These are phyloP conservation scores for Diaporthe sp. DNA, from an alignment of 2,329 filamentous ascomycete genomes.

Conservation along the genomic window DNA sequence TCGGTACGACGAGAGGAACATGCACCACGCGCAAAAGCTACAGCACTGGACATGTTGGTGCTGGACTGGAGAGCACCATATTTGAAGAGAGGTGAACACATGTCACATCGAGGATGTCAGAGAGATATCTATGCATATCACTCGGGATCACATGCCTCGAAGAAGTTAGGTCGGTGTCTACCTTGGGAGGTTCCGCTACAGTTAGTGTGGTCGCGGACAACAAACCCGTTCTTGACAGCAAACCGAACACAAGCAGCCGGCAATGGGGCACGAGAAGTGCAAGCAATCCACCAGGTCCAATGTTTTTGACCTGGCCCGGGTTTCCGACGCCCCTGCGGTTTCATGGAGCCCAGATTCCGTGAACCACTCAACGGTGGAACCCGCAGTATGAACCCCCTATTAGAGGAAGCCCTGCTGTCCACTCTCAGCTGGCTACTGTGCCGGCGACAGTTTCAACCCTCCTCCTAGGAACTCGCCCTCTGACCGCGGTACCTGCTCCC, in stretches of 20 bases:
- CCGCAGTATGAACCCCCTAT: slow-evolving; percentile 34
- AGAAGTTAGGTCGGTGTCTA: slow-evolving; percentile 7
- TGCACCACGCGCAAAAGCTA: slow-evolving; percentile 1
- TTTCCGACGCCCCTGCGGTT: slow-evolving; percentile 30
- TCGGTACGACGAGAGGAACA: slow-evolving; percentile 2
- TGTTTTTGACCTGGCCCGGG: slow-evolving; percentile 33
- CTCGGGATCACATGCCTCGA: slow-evolving; percentile 19
- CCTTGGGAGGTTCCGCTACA: slow-evolving; percentile 15
- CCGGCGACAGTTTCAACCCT: slow-evolving; percentile 6
- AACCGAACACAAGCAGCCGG: slow-evolving; percentile 30
- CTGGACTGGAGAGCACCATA: background rate
- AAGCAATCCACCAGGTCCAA: slow-evolving; percentile 38
- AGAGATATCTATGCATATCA: slow-evolving; percentile 5
- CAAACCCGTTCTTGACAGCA: slow-evolving; percentile 33
- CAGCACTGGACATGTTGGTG: background rate
- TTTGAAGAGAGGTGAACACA: background rate
- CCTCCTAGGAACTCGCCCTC: background rate
- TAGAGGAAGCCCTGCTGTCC: slow-evolving; percentile 30
- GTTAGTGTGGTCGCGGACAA: slow-evolving; percentile 16
- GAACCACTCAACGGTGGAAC: slow-evolving; percentile 31
- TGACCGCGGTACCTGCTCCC: slow-evolving; percentile 8
- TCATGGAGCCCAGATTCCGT: slow-evolving; percentile 34
- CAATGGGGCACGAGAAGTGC: slow-evolving; percentile 33
- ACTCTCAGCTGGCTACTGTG: slow-evolving; percentile 11
- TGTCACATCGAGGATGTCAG: background rate